Evolutionary conservation across 768 basidiomycete species (phyloP).

Genomic region (Leccinum rimulosum): DNA sequence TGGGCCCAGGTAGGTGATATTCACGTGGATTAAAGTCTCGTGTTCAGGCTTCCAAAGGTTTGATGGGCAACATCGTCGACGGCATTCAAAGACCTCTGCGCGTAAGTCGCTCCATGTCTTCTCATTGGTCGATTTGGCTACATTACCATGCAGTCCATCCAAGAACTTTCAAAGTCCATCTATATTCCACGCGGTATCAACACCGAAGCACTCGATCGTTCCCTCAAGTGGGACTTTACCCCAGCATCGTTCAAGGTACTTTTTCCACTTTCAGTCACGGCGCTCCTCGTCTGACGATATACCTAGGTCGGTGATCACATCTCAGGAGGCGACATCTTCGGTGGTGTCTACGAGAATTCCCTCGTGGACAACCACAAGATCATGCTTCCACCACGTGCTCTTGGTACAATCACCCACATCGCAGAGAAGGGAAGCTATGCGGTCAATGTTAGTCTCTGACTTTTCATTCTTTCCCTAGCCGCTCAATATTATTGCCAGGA

Average conservation of each 20-base stretch:
- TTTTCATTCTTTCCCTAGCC: not conserved
- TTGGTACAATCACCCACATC: slow-evolving; percentile 92
- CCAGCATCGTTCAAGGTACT: slow-evolving; percentile 74
- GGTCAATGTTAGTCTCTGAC: slow-evolving; percentile 63
- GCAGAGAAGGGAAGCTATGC: slow-evolving; percentile 93
- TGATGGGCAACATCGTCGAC: slow-evolving; percentile 99
- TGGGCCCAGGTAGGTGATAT: slow-evolving; percentile 79
- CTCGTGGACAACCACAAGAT: slow-evolving; percentile 96
- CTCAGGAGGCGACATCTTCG: slow-evolving; percentile 95
- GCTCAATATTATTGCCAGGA: slow-evolving; percentile 50
- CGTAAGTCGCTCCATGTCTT: slow-evolving; percentile 42
- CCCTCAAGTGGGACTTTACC: slow-evolving; percentile 92
- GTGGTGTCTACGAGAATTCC: slow-evolving; percentile 95
- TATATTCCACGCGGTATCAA: slow-evolving; percentile 99
- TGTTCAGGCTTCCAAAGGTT: slow-evolving; percentile 47
- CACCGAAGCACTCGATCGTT: slow-evolving; percentile 89
- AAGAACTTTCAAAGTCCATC: slow-evolving; percentile 97
- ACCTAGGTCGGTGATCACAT: slow-evolving; percentile 91
- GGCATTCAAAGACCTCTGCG: slow-evolving; percentile 92
- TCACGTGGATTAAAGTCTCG: not conserved
- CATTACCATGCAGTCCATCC: slow-evolving; percentile 61
- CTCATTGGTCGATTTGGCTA: slow-evolving; percentile 1
- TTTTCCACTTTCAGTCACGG: not conserved
- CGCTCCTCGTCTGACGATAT: slow-evolving; percentile 8
- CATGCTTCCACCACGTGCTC: slow-evolving; percentile 90